Evolutionary conservation across 768 basidiomycete genomes (phyloP).

Genomic region (Tylopilus sp.): DNA sequence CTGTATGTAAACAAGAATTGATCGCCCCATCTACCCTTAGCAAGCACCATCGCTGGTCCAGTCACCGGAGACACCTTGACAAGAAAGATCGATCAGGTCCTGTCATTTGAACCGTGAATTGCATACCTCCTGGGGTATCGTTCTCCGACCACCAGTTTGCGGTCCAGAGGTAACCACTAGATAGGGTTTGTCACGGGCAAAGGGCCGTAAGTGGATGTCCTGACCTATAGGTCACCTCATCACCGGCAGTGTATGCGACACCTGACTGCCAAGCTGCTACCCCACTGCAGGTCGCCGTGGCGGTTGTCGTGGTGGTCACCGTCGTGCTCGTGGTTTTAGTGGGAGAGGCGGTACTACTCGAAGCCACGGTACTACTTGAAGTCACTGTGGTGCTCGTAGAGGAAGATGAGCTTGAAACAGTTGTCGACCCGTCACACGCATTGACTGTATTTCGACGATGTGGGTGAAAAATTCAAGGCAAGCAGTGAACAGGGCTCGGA

Average conservation of each 20-base stretch:
- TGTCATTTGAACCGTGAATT: background rate
- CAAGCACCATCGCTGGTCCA: constrained; percentile 61
- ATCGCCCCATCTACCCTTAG: constrained; percentile 8
- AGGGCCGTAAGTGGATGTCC: constrained; percentile 6
- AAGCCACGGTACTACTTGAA: constrained; percentile 5
- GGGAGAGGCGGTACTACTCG: constrained; percentile 14
- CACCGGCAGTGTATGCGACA: constrained; percentile 48
- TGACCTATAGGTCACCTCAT: constrained; percentile 50
- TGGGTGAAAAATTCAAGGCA: background rate
- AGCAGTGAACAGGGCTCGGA: constrained; percentile 5
- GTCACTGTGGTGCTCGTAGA: constrained; percentile 7
- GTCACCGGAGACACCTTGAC: constrained; percentile 43
- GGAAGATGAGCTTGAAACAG: constrained; percentile 11
- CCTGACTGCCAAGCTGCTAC: constrained; percentile 47
- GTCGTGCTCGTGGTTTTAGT: constrained; percentile 20
- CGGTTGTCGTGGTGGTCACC: constrained; percentile 24
- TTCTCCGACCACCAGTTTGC: constrained; percentile 64
- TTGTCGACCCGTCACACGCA: constrained; percentile 23
- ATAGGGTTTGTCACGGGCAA: constrained; percentile 2
- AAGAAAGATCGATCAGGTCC: background rate
- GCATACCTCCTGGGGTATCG: constrained; percentile 44
- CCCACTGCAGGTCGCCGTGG: constrained; percentile 42
- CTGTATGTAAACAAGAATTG: background rate
- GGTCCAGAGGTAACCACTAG: constrained; percentile 36
- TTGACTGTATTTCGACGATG: constrained; percentile 12